phyloP scores from a whole-genome alignment of 2,329 filamentous ascomycete species.

The Penicillium sp. region DNA sequence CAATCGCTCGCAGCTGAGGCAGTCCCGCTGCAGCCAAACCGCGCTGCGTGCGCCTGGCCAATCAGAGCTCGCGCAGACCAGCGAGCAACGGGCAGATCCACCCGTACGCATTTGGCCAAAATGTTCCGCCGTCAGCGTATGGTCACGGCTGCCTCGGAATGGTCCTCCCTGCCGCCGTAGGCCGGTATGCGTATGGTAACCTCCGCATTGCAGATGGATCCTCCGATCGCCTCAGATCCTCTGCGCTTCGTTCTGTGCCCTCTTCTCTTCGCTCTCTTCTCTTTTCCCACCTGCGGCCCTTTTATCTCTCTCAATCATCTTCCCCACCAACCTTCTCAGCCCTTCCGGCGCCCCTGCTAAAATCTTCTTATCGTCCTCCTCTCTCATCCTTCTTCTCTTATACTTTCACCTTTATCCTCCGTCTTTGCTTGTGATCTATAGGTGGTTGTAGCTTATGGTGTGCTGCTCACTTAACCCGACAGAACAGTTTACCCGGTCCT shows the following conservation, averaged over 20 bases:
- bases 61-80: too few relatives aligned
- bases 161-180: slow-evolving; percentile 7
- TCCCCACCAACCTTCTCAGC: slow-evolving; percentile 8
- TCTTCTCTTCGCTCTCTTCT: slow-evolving; percentile 12
- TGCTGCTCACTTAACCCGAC: slow-evolving; percentile 40
- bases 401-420: slow-evolving; percentile 12
- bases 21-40: slow-evolving; percentile 16
- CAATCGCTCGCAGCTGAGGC: slow-evolving; percentile 14
- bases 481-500: slow-evolving; percentile 27
- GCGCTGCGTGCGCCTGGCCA: too few relatives aligned
- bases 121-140: slow-evolving; percentile 7
- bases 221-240: slow-evolving; percentile 25
- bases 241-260: slow-evolving; percentile 11
- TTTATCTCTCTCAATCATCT: slow-evolving; percentile 17
- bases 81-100: too few relatives aligned
- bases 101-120: too few relatives aligned
- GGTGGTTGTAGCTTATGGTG: slow-evolving; percentile 39
- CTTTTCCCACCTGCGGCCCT: slow-evolving; percentile 17
- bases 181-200: slow-evolving; percentile 17
- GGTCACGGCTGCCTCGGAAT: slow-evolving; percentile 17
- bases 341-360: background rate
- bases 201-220: slow-evolving; percentile 27
- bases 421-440: slow-evolving; percentile 26
- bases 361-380: too few relatives aligned
- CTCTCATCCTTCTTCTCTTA: slow-evolving; percentile 2